phyloP scores from a whole-genome alignment of 306 rosid genomes.

The Pueraria montana region DNA sequence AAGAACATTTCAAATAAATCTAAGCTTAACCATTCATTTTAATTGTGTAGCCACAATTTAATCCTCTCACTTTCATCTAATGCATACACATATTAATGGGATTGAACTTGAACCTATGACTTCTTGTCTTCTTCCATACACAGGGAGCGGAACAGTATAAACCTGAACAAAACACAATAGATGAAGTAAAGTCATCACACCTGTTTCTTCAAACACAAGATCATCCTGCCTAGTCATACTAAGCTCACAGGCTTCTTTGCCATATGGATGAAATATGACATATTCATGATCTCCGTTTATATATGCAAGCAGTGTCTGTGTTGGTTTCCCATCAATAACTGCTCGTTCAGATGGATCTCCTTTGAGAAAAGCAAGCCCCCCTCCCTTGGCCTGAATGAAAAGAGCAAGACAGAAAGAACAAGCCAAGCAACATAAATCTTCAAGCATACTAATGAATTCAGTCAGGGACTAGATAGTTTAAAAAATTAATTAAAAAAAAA shows the following conservation, averaged over 20 bases:
- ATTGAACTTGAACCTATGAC: background rate
- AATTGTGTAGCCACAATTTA: background rate
- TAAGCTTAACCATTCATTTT: background rate
- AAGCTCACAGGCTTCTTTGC: slow-evolving; percentile 58
- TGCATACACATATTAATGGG: background rate
- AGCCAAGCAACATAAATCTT: slow-evolving; percentile 12
- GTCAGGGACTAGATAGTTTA: background rate
- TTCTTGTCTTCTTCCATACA: background rate
- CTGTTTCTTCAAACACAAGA: slow-evolving; percentile 70
- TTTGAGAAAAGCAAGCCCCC: slow-evolving; percentile 77
- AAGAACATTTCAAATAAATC: background rate
- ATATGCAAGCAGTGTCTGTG: slow-evolving; percentile 64
- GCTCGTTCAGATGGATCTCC: slow-evolving; percentile 49
- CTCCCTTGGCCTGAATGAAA: slow-evolving; percentile 80
- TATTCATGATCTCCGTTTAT: slow-evolving; percentile 84
- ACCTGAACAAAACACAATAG: slow-evolving; percentile 15
- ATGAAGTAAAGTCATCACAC: slow-evolving; percentile 54
- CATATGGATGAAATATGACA: slow-evolving; percentile 74
- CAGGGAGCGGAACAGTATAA: slow-evolving; percentile 4
- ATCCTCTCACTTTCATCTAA: background rate
- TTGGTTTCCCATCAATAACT: slow-evolving; percentile 54
- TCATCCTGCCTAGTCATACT: slow-evolving; percentile 53
- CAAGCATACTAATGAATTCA: background rate
- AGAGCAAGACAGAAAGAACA: background rate
- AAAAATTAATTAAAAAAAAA: background rate